Base-by-base conservation (phyloP, 73 alveolate species). In the Paramecium pentaurelia region DNA sequence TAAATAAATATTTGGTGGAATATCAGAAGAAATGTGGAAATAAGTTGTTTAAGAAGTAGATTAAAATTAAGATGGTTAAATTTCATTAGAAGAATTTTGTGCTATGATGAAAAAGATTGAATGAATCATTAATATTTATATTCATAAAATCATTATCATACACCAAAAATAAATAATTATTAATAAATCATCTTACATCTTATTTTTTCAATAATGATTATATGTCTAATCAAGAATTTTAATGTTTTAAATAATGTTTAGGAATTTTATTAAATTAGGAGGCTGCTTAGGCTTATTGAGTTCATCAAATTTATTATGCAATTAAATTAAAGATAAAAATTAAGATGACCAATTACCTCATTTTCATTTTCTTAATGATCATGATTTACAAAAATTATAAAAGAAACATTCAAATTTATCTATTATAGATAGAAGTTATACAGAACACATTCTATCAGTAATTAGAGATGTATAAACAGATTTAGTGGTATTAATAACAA, bases 11-110 rank as follows among this genome's bases (percentile, higher is more conserved):
- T 86, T 95, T n/a, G 96, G 98, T 64, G 92, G 83, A 16, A 71
- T 92, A 28, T 51, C 93, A 6, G 94, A 64, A n/a, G 95, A 88
- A 32, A 71, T 93, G 36, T 95, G 97, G 97, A 77, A 93, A 49
- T 95, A 95, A 45, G 95, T 95, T 14, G 86, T 95, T 6, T 92
- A 95, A 71, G 98, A 95, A 84, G 96, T 94, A 3, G 98, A 95
- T 88, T n/a, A 86, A 45, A 88, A 95, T 94, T 94, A 95, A 18
- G 98, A 95, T 94, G 98, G 98, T 16, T 85, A 91, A 40, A 95
- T 95, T 16, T 85, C 95, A n/a, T 94, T 92, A 34, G 93, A 92
- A 64, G 98, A 95, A 75, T 95, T 95, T 87, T 45, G 89, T n/a
- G 64, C 73, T 3, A 95, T 95, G 97, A 95, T 95, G 98, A 64